Base-by-base conservation (phyloP, 805 yeast species). In the Candida koratica region DNA sequence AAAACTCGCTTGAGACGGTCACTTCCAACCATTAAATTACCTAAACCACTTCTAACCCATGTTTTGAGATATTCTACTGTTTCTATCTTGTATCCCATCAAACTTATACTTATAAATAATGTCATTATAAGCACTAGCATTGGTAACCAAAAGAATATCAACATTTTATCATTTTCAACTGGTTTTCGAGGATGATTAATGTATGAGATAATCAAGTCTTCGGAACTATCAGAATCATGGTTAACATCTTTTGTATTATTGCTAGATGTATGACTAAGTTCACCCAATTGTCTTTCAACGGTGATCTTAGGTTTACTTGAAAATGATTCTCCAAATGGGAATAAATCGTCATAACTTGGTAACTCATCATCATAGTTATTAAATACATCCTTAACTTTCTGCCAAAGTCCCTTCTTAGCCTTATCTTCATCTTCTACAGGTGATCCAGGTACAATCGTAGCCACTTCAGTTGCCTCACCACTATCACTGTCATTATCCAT, bases 71-170 rank as follows among this genome's bases (percentile, higher is more conserved):
- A 45, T 37, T 67, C 71, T 28, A 67, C 57, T 32, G 51, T 36
- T 36, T 60, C 64, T 34, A 65, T 53, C 45, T 54, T 52, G 50
- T 59, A 61, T 4, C 71, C 72, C 51, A 66, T 56, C 12, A 31
- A 31, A 12, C 64, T 53, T 16, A 65, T 52, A 47, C 72, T 55
- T 36, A 73, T 64, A 46, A 70, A 65, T 5, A 77, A 60, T 3
- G 78, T 61, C 12, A 80, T 58, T 20, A 84, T 54, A 14, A 81
- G 47, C 35, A 86, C 61, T 55, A 76, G 60, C 25, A 84, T 71
- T 10, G 97, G 97, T 39, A 88, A 61, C 97, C 97, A 89, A 71
- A 89, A 88, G 56, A 89, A 85, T 42, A 86, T 62, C 44, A 89
- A 67, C 85, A 87, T 82, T 52, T 77, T 81, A 59, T 89, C 97